Conservation (phyloP, 2,329 filamentous ascomycete species). For the Cordyceps fumosorosea region DNA sequence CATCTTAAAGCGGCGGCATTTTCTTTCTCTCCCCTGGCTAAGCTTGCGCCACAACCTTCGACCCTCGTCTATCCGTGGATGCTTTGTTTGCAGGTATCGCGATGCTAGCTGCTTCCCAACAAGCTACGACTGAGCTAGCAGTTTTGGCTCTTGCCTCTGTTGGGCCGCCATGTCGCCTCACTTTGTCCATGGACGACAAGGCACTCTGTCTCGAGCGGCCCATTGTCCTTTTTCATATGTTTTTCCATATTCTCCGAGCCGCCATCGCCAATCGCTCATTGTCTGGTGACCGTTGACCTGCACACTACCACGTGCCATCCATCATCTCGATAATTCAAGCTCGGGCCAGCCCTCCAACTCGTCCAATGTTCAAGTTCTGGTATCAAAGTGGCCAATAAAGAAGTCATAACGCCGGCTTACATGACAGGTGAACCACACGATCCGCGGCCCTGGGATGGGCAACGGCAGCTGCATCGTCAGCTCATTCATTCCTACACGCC, state of each 20-base stretch:
- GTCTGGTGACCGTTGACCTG: not conserved
- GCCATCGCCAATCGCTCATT: not conserved
- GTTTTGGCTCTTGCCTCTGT: not conserved
- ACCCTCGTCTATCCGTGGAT: not conserved
- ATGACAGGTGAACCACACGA: not conserved
- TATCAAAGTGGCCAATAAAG: not conserved
- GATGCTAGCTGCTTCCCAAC: not conserved
- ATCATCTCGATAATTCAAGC: not conserved
- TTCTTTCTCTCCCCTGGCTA: not conserved
- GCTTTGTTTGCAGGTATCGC: not conserved
- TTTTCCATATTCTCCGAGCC: not conserved
- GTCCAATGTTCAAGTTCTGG: not conserved
- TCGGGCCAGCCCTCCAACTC: not conserved
- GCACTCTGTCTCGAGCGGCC: not conserved
- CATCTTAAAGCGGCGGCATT: slow-evolving; percentile 3
- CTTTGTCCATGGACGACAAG: not conserved
- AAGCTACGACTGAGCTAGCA: not conserved
- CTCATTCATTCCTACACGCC: not conserved
- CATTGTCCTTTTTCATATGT: not conserved
- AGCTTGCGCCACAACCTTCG: not conserved
- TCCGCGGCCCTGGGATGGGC: not conserved
- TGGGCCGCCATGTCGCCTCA: not conserved
- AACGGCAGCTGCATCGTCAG: not conserved
- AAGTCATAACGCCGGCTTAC: not conserved
- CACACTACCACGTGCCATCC: not conserved